Percentiles rank a stretch among this genome's conserved stretches.
These are phyloP conservation scores for Austroboletus niveus DNA, from an alignment of 1,284 basidiomycete genomes.

Conservation along the genomic window DNA sequence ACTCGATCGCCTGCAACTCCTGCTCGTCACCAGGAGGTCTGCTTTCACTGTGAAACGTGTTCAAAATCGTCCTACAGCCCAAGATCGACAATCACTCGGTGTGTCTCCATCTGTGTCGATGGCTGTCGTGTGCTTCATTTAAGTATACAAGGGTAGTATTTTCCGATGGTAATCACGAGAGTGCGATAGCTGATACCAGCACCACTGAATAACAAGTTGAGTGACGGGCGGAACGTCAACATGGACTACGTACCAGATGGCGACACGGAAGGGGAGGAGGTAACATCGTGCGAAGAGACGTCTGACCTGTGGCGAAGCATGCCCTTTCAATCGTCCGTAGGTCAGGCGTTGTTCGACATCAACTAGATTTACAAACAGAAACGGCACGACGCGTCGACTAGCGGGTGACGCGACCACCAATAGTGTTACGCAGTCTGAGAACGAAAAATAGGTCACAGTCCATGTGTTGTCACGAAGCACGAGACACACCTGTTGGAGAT, in stretches of 20 bases:
- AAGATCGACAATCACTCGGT: slow-evolving; percentile 17
- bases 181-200: slow-evolving; percentile 22
- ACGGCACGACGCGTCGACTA: too few relatives aligned
- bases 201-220: slow-evolving; percentile 10
- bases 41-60: not conserved
- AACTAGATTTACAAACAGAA: too few relatives aligned
- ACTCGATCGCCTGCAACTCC: slow-evolving; percentile 9
- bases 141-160: slow-evolving; percentile 19
- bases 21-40: slow-evolving; percentile 10
- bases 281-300: too few relatives aligned
- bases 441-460: too few relatives aligned
- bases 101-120: slow-evolving; percentile 4
- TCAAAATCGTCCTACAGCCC: slow-evolving; percentile 20
- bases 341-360: too few relatives aligned
- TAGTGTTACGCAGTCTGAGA: too few relatives aligned
- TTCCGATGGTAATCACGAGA: slow-evolving; percentile 23
- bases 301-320: too few relatives aligned
- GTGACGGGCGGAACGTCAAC: not conserved
- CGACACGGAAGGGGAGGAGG: slow-evolving; percentile 1
- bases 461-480: too few relatives aligned
- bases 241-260: slow-evolving; percentile 2
- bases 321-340: too few relatives aligned
- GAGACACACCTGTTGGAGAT: too few relatives aligned
- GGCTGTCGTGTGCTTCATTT: slow-evolving; percentile 16
- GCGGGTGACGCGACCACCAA: too few relatives aligned